Evolutionary conservation across 2,329 filamentous ascomycete genomes (phyloP), one percentile per base, ranked within the genome.

Genomic region (Aspergillus alliaceus): DNA sequence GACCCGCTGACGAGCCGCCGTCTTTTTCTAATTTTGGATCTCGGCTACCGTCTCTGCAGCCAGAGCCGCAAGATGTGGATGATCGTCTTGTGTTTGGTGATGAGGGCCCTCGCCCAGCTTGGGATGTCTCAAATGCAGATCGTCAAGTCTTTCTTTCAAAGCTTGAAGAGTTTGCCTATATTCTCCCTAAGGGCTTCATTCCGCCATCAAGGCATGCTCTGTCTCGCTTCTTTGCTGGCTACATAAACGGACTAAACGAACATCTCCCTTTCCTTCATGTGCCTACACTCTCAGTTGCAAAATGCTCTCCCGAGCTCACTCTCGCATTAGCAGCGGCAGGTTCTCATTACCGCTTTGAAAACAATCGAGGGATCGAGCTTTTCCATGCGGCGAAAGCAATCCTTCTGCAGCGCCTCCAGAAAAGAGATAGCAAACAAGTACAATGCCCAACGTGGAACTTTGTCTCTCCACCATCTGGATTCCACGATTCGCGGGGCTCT

Each of bases 371-470:
- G 0, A 82, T 85, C 35, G 79, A 84, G 44, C 74, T 86, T 2
- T 86, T 85, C 64, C 80, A 83, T 66, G 80, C 82, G 12, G 81
- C 82, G 11, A 83, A 82, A 62, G 76, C 81, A 8, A 80, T 86
- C 32, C 74, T 84, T 32, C 73, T 78, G 1, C 77, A 83, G 62
- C 78, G 82, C 18, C 79, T 84, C 37, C 76, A 79, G 40, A 74
- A 78, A 57, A 73, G 79, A 55, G 80, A 84, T 60, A 77, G 79
- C 49, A 77, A 77, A 35, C 70, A 80, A 57, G 70, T 73, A 15
- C 70, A 72, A 40, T 72, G 70, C 44, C 73, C 74, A 6, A 66
- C 75, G 24, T 79, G 77, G 77, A 77, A 75, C 50, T 72, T 75
- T 56, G 68, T 71, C 31, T 72, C 72, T 34, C 71, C 75, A 14